Conservation (phyloP, 257 asterid species). For the Fraxinus excelsior region DNA sequence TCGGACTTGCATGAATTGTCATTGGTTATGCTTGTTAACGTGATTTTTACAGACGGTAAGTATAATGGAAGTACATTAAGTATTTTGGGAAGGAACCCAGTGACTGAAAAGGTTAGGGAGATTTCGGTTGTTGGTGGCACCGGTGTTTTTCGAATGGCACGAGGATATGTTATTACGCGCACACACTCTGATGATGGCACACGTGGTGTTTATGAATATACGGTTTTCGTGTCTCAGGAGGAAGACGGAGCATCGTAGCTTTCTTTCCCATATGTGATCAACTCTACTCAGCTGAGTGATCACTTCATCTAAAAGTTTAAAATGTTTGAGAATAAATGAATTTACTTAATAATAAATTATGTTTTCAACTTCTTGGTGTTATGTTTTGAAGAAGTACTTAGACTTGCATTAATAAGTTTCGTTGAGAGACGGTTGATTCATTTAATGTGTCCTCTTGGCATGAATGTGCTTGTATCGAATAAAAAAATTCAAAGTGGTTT, state of each 20-base stretch:
- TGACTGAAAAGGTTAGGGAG: slow-evolving; percentile 17
- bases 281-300: neutral
- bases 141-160: slow-evolving; percentile 36
- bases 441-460: too few relatives aligned
- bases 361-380: too few relatives aligned
- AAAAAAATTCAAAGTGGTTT: too few relatives aligned
- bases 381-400: too few relatives aligned
- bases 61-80: slow-evolving; percentile 37
- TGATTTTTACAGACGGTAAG: slow-evolving; percentile 32
- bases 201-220: slow-evolving; percentile 21
- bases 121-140: slow-evolving; percentile 43
- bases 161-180: slow-evolving; percentile 25
- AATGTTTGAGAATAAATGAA: too few relatives aligned
- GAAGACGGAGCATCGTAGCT: neutral
- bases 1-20: slow-evolving; percentile 32
- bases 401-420: too few relatives aligned
- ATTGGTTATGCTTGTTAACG: slow-evolving; percentile 30
- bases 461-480: too few relatives aligned
- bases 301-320: neutral
- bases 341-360: too few relatives aligned
- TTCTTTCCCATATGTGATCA: neutral
- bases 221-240: slow-evolving; percentile 11
- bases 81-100: slow-evolving; percentile 33
- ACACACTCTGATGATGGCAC: slow-evolving; percentile 21
- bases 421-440: too few relatives aligned